Conservation (phyloP, 2,329 filamentous ascomycete genomes). For the Fonsecaea erecta region DNA sequence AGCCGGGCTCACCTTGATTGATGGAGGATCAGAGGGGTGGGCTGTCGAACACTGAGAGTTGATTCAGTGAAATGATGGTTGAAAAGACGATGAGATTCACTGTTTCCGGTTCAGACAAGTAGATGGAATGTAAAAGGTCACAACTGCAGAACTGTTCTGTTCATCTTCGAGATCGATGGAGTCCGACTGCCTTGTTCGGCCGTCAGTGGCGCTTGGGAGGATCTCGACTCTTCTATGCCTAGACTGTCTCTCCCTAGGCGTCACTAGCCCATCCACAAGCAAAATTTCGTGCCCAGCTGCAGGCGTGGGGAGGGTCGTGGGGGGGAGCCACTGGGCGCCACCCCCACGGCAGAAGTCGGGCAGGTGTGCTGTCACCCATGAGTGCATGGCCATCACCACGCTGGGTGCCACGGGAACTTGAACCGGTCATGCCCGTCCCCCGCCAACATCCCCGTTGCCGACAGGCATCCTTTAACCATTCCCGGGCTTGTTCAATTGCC, state of each 20-base stretch:
- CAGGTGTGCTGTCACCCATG: neutral
- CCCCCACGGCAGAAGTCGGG: neutral
- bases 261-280: neutral
- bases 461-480: neutral
- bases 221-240: neutral
- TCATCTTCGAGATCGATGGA: neutral
- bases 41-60: too few relatives aligned
- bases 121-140: too few relatives aligned
- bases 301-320: neutral
- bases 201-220: neutral
- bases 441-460: slow-evolving; percentile 1
- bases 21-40: too few relatives aligned
- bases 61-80: too few relatives aligned
- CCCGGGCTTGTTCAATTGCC: slow-evolving; percentile 10
- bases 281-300: neutral
- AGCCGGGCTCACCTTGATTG: too few relatives aligned
- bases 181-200: neutral
- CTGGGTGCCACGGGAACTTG: too few relatives aligned
- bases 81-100: too few relatives aligned
- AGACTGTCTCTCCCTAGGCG: too few relatives aligned
- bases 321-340: neutral
- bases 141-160: too few relatives aligned
- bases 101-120: too few relatives aligned
- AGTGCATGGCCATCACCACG: too few relatives aligned
- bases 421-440: slow-evolving; percentile 9